Conservation (phyloP, 2,329 filamentous ascomycete species). For the Xylariaceae sp. region DNA sequence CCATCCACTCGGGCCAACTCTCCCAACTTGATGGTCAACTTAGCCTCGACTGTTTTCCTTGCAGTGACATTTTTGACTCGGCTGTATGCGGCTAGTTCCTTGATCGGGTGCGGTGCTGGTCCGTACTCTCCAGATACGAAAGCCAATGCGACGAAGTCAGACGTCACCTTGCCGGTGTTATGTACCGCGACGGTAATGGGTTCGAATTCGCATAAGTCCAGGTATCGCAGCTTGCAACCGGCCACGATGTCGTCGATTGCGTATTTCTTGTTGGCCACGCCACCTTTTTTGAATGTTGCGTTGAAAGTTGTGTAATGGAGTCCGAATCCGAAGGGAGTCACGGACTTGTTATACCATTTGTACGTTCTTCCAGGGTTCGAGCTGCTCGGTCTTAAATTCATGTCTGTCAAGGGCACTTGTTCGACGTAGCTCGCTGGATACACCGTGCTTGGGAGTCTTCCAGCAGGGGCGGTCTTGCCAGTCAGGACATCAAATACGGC, state of each 20-base stretch:
- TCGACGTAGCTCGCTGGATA: conserved; percentile 55
- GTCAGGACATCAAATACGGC: conserved; percentile 57
- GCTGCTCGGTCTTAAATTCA: conserved; percentile 53
- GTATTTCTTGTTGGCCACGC: conserved; percentile 22
- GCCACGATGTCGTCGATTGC: conserved; percentile 46
- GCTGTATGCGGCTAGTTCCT: conserved; percentile 52
- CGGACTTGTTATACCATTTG: conserved; percentile 55
- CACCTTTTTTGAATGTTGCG: conserved; percentile 27
- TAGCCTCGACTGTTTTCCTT: conserved; percentile 35
- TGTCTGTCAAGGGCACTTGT: conserved; percentile 56
- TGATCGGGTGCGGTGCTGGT: conserved; percentile 53
- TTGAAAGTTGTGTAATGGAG: conserved; percentile 57
- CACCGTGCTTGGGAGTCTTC: conserved; percentile 54
- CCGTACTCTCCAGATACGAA: conserved; percentile 50
- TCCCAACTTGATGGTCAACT: conserved; percentile 50
- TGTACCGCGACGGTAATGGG: conserved; percentile 45
- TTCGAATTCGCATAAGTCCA: conserved; percentile 24
- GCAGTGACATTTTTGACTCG: conserved; percentile 44
- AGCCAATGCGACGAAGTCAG: conserved; percentile 54
- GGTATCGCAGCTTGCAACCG: conserved; percentile 36
- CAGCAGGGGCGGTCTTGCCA: conserved; percentile 53
- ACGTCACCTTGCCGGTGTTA: conserved; percentile 50
- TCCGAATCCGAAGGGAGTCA: conserved; percentile 55
- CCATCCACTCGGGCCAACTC: conserved; percentile 53
- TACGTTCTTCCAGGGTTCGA: conserved; percentile 56